Conservation (phyloP, 805 yeast species). For the Kregervanrija fluxuum region DNA sequence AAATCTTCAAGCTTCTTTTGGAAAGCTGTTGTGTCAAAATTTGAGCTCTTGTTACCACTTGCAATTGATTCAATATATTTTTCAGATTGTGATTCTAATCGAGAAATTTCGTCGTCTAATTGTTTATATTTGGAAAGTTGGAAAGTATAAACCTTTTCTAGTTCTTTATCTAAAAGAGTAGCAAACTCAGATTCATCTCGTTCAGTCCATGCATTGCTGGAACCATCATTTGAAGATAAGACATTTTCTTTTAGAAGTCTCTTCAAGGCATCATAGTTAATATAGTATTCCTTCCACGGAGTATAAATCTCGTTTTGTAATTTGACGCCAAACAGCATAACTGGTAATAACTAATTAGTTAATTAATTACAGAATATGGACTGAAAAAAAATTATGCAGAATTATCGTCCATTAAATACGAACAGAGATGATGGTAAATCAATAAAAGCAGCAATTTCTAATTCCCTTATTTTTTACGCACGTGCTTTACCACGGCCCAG, state of each 20-base stretch:
- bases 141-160: slow-evolving; percentile 72
- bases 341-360: not conserved
- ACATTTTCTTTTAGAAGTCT: slow-evolving; percentile 64
- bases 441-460: too few species aligned
- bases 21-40: slow-evolving; percentile 53
- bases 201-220: slow-evolving; percentile 47
- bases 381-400: too few species aligned
- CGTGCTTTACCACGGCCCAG: too few species aligned
- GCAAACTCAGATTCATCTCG: slow-evolving; percentile 68
- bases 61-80: slow-evolving; percentile 24
- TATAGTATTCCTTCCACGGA: slow-evolving; percentile 79
- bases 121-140: slow-evolving; percentile 62
- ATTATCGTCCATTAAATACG: too few species aligned
- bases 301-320: slow-evolving; percentile 73
- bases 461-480: too few species aligned
- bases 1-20: slow-evolving; percentile 67
- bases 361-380: too few species aligned
- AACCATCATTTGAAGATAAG: slow-evolving; percentile 11
- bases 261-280: slow-evolving; percentile 59
- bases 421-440: too few species aligned
- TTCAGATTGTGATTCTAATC: slow-evolving; percentile 54
- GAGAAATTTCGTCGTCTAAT: slow-evolving; percentile 55
- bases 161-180: slow-evolving; percentile 54
- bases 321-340: slow-evolving; percentile 82
- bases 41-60: slow-evolving; percentile 21